Conservation (phyloP, 257 asterid genomes). For the Pogostemon cablin region DNA sequence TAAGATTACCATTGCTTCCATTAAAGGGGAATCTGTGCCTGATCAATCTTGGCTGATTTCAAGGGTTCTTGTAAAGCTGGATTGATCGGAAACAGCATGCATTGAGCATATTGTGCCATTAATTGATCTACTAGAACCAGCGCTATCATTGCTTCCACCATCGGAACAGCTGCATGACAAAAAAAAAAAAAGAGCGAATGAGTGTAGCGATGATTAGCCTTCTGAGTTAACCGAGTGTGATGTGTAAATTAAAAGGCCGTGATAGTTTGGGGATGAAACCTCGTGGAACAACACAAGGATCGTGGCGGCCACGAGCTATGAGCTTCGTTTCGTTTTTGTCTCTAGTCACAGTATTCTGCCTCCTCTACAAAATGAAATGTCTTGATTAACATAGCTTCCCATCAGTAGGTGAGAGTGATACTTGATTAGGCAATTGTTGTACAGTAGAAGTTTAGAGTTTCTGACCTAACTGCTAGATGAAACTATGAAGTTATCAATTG, state of each 20-base stretch:
- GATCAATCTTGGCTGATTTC: constrained; percentile 35
- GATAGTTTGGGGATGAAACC: constrained; percentile 48
- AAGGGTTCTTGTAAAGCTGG: constrained; percentile 81
- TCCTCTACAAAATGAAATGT: constrained; percentile 58
- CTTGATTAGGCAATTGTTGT: no score
- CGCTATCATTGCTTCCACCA: constrained; percentile 98
- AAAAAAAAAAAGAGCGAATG: background rate
- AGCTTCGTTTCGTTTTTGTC: constrained; percentile 86
- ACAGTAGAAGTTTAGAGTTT: no score
- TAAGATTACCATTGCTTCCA: background rate
- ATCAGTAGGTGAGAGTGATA: no score
- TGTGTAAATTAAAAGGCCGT: no score
- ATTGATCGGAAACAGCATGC: constrained; percentile 80
- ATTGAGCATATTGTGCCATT: constrained; percentile 92
- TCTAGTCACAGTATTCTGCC: constrained; percentile 91
- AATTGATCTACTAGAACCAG: constrained; percentile 89
- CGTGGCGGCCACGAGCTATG: constrained; percentile 96
- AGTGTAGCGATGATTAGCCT: no score
- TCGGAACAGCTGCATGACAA: constrained; percentile 80
- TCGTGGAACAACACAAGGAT: constrained; percentile 97
- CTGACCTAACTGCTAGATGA: no score
- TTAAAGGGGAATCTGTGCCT: constrained; percentile 52
- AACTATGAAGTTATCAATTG: no score
- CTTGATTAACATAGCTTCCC: no score
- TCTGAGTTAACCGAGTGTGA: no score